phyloP scores from a whole-genome alignment of 1,284 basidiomycete genomes.

The Ceratobasidium sp. region DNA sequence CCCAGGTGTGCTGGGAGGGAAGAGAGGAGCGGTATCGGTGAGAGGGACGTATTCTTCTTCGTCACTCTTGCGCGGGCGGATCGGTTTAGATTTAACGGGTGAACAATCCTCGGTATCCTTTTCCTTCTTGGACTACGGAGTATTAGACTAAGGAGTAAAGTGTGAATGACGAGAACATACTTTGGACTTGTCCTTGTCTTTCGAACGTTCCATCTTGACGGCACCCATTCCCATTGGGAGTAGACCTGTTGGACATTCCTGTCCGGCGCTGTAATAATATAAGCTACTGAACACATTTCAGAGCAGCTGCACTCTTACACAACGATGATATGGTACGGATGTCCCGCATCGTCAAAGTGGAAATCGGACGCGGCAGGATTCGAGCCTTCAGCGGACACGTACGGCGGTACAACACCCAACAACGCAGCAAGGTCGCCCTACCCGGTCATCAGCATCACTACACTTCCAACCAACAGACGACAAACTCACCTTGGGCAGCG shows the following conservation, averaged over 20 bases:
- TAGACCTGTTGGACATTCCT: conserved; percentile 80
- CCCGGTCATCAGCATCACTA: conserved; percentile 16
- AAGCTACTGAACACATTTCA: conserved; percentile 34
- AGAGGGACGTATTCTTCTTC: conserved; percentile 31
- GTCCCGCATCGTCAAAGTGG: conserved; percentile 59
- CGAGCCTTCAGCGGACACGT: conserved; percentile 60
- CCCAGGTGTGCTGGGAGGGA: background rate
- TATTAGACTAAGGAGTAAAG: background rate
- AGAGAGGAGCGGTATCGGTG: background rate
- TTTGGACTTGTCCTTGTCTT: conserved; percentile 52
- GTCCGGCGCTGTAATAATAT: conserved; percentile 68
- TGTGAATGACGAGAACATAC: conserved; percentile 16
- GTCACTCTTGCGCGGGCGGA: conserved; percentile 19
- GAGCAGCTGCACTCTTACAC: conserved; percentile 62
- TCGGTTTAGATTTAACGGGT: conserved; percentile 14
- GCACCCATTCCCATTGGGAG: conserved; percentile 80
- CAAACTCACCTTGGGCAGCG: conserved; percentile 68
- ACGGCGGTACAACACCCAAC: conserved; percentile 70
- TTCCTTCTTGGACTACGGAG: conserved; percentile 2
- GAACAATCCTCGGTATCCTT: conserved; percentile 9
- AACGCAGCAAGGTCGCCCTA: conserved; percentile 81
- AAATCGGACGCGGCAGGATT: conserved; percentile 52
- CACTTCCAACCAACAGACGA: conserved; percentile 15
- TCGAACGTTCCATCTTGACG: conserved; percentile 69
- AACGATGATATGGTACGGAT: conserved; percentile 84